phyloP scores from a whole-genome alignment of 1,139 yeast genomes.

The Geotrichum restrictum region DNA sequence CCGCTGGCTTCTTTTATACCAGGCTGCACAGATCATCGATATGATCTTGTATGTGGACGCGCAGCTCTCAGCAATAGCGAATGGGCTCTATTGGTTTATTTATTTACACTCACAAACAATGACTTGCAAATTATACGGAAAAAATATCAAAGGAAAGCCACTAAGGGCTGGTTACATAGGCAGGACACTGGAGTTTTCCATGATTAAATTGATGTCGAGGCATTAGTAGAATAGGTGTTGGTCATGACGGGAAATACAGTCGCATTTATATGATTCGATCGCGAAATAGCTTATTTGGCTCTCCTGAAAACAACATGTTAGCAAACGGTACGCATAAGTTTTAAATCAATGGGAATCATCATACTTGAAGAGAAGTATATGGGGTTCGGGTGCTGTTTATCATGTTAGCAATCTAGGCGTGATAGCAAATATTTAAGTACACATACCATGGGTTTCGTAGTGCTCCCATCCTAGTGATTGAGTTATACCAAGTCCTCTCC shows the following conservation, averaged over 20 bases:
- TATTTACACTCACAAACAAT: conserved; percentile 8
- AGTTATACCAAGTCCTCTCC: conserved; percentile 98
- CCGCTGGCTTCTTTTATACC: too few relatives aligned
- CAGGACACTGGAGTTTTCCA: conserved; percentile 1
- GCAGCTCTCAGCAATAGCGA: not conserved
- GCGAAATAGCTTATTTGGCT: not conserved
- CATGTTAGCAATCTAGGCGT: not conserved
- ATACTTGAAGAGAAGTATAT: conserved; percentile 76
- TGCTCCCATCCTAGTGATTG: conserved; percentile 98
- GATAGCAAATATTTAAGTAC: conserved; percentile 17
- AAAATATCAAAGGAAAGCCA: conserved; percentile 1
- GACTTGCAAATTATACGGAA: conserved; percentile 1
- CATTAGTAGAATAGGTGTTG: not conserved
- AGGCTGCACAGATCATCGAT: too few relatives aligned
- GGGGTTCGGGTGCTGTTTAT: conserved; percentile 83
- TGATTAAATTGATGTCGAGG: not conserved
- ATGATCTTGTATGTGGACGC: not conserved
- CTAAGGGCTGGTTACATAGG: not conserved
- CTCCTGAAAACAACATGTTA: conserved; percentile 4
- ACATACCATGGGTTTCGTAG: conserved; percentile 77
- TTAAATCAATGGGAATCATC: conserved; percentile 4
- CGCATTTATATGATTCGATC: not conserved
- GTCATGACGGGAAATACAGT: not conserved
- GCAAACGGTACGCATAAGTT: not conserved
- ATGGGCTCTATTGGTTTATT: conserved; percentile 1